Base-by-base conservation (phyloP, 129 eudicot genomes). In the Kitagawia praeruptora region DNA sequence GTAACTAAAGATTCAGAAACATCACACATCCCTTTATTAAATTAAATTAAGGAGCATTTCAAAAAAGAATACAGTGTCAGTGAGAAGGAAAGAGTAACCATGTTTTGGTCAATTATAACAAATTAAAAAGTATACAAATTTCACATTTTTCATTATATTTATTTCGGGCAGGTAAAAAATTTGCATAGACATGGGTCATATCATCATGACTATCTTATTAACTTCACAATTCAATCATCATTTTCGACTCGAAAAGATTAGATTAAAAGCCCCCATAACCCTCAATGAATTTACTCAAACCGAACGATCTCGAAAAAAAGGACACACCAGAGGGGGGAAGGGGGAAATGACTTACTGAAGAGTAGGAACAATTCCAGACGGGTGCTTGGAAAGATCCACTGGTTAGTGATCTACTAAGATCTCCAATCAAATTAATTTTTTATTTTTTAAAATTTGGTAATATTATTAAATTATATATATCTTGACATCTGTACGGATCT, bases 321-420 rank as follows among this genome's bases (percentile, higher is more conserved):
- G 16, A 34, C 37, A 34, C 37, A 34, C 37, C 1, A 48, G 18
- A 19, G 16, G 54, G 6, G 39, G n/a, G n/a, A n/a, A n/a, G n/a
- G n/a, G n/a, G 16, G 2, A n/a, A 31, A 53, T 12, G 27, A 78
- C 92, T 86, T 88, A 93, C 98, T 91, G 98, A 53, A 93, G 97
- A 58, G 90, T 93, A 80, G 98, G 97, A 58, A 93, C 90, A 41
- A 93, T 91, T 41, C 97, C 98, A 78, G 97, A 91, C 21, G 98
- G 97, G 66, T 91, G 98, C 85, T 89, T 93, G 21, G 93, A 79
- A 64, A 89, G 87, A 85, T 91, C 98, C 76, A 91, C 97, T 21
- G 97, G 93, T 79, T 88, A n/a, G n/a, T n/a, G n/a, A n/a, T n/a
- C n/a, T n/a, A n/a, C n/a, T n/a, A n/a, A n/a, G n/a, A n/a, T n/a